phyloP scores from a whole-genome alignment of 257 asterid genomes.

The Avicennia marina region DNA sequence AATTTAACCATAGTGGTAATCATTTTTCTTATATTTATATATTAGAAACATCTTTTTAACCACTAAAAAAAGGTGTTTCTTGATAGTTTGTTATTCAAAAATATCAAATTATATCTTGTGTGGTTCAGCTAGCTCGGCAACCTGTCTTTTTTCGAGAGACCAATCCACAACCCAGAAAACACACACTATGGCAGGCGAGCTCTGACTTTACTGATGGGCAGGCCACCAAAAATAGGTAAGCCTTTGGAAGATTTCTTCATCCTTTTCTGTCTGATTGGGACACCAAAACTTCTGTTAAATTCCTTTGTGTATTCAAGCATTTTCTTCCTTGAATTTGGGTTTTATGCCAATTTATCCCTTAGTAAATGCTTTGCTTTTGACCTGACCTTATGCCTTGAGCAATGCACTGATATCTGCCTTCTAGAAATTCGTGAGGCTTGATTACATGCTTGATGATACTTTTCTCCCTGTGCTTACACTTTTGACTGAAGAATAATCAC shows the following conservation, averaged over 20 bases:
- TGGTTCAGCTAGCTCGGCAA: conserved; percentile 57
- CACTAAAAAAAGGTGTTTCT: not conserved
- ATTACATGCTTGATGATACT: too few relatives aligned
- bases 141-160: conserved; percentile 76
- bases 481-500: too few relatives aligned
- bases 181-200: conserved; percentile 77
- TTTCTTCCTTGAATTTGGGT: too few relatives aligned
- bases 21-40: not conserved
- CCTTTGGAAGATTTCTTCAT: not conserved
- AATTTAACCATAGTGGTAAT: conserved; percentile 65
- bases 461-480: too few relatives aligned
- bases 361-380: too few relatives aligned
- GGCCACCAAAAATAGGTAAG: conserved; percentile 66
- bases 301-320: too few relatives aligned
- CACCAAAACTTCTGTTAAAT: not conserved
- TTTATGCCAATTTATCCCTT: too few relatives aligned
- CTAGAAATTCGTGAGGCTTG: too few relatives aligned
- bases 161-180: conserved; percentile 88
- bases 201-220: conserved; percentile 80
- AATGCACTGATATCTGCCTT: too few relatives aligned
- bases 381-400: too few relatives aligned
- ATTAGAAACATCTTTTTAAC: not conserved
- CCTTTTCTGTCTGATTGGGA: not conserved
- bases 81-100: not conserved
- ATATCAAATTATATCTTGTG: conserved; percentile 8